Percentiles rank a stretch among this genome's conserved stretches.
phyloP scores from a whole-genome alignment of 805 yeast genomes.

The Wickerhamiella nectarea region DNA sequence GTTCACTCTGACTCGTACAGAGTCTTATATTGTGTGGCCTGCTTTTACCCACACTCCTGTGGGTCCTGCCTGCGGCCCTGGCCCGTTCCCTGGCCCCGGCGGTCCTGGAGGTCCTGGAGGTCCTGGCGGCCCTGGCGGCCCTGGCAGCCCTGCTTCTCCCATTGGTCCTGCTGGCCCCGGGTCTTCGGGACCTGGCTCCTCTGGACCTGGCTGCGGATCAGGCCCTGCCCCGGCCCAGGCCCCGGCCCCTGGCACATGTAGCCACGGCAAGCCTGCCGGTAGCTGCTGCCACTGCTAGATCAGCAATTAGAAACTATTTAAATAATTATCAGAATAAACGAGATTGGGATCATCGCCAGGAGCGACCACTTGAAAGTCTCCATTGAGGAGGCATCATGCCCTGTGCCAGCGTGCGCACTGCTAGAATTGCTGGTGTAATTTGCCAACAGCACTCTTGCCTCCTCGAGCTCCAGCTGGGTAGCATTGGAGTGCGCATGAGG shows the following conservation, averaged over 20 bases:
- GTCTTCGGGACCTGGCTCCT: too few species aligned
- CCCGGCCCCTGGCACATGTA: background rate
- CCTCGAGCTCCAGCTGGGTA: background rate
- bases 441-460: background rate
- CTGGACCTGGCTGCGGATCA: too few species aligned
- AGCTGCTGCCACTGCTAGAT: conserved; percentile 1
- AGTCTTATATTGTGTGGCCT: conserved; percentile 11
- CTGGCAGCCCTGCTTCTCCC: background rate
- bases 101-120: background rate
- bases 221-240: too few species aligned
- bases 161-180: conserved; percentile 1
- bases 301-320: background rate
- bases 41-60: conserved; percentile 6
- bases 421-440: background rate
- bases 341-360: background rate
- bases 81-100: background rate
- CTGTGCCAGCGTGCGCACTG: background rate
- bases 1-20: conserved; percentile 10
- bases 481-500: background rate
- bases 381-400: background rate
- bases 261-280: background rate
- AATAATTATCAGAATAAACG: background rate
- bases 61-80: background rate
- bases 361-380: background rate
- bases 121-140: background rate